Percentiles rank a stretch among this genome's conserved stretches.
Evolutionary conservation across 768 basidiomycete species (phyloP).

Genomic region (Lactarius pseudohatsudake): DNA sequence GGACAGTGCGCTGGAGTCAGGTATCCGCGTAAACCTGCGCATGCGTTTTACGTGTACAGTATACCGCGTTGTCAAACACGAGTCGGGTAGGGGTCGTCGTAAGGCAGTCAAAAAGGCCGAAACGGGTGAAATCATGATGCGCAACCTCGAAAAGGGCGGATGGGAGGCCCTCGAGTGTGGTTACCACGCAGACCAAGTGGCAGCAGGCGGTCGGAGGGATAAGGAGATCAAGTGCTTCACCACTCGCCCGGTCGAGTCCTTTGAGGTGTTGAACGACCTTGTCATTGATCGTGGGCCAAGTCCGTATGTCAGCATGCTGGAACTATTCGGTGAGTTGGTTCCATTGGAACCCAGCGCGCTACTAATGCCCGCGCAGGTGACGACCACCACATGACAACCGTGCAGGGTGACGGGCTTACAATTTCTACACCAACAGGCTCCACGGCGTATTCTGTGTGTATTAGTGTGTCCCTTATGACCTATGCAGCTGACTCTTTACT

Average conservation of each 20-base stretch:
- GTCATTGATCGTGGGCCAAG: constrained; percentile 98
- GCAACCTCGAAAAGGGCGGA: constrained; percentile 81
- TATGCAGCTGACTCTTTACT: constrained; percentile 24
- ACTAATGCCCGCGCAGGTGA: constrained; percentile 60
- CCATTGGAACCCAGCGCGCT: constrained; percentile 6
- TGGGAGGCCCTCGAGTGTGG: constrained; percentile 97
- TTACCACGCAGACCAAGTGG: constrained; percentile 47
- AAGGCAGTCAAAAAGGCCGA: constrained; percentile 91
- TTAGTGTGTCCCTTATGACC: constrained; percentile 4
- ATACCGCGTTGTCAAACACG: constrained; percentile 83
- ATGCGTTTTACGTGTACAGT: constrained; percentile 99
- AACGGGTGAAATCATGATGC: constrained; percentile 97
- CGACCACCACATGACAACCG: constrained; percentile 98
- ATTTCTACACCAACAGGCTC: constrained; percentile 97
- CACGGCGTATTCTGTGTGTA: constrained; percentile 91
- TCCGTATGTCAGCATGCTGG: constrained; percentile 93
- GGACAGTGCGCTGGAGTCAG: constrained; percentile 84
- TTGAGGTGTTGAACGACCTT: constrained; percentile 94
- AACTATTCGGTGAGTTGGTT: constrained; percentile 81
- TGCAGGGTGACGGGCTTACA: constrained; percentile 95
- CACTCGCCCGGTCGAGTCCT: constrained; percentile 91
- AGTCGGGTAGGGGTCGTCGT: constrained; percentile 53
- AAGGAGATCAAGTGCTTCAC: constrained; percentile 99
- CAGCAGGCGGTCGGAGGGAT: constrained; percentile 60
- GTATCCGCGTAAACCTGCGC: constrained; percentile 94